phyloP scores from a whole-genome alignment of 192 early-diverging fungal genomes.

The Chytriomyces sp. region DNA sequence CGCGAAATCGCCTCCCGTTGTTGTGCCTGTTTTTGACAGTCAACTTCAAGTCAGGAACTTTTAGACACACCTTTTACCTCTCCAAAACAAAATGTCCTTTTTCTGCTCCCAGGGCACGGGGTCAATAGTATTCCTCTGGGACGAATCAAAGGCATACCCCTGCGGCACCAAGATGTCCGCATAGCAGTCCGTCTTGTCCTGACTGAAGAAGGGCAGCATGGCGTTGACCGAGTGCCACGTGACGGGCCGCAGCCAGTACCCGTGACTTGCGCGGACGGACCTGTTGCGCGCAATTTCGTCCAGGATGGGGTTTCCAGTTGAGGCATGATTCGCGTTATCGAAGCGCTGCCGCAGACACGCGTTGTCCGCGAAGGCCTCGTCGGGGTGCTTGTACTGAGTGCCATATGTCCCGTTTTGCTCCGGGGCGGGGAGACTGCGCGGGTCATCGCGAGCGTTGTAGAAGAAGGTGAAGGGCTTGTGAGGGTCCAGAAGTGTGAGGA shows the following conservation, averaged over 20 bases:
- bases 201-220: not conserved
- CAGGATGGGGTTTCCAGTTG: not conserved
- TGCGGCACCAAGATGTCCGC: conserved; percentile 13
- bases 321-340: not conserved
- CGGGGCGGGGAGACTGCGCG: not conserved
- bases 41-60: too few relatives aligned
- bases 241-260: not conserved
- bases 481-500: not conserved
- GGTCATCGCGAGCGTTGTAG: not conserved
- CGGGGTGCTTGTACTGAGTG: not conserved
- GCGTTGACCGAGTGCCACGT: not conserved
- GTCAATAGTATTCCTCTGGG: not conserved
- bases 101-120: not conserved
- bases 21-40: too few relatives aligned
- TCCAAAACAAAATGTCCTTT: conserved; percentile 24
- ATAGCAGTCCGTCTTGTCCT: conserved; percentile 20
- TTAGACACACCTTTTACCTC: too few relatives aligned
- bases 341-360: not conserved
- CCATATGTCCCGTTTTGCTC: not conserved
- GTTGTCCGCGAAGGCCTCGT: not conserved
- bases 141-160: not conserved
- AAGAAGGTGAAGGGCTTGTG: not conserved
- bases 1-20: conserved; percentile 1
- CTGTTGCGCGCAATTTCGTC: not conserved
- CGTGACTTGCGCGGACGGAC: not conserved